Conservation (phyloP, 2,329 filamentous ascomycete genomes). For the Penicillium sp. region DNA sequence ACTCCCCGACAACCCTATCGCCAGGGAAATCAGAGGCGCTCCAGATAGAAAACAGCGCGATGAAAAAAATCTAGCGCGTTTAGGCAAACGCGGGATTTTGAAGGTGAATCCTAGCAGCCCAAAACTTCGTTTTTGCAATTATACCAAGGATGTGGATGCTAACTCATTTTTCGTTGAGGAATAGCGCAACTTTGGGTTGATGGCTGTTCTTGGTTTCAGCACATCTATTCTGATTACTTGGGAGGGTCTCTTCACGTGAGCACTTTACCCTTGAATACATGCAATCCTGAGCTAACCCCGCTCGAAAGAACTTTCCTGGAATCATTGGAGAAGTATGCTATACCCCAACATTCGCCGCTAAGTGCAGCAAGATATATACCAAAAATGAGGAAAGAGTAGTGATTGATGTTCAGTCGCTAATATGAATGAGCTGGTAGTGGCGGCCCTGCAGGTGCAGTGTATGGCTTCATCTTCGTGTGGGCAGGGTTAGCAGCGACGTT, state of each 20-base stretch:
- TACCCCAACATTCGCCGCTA: not conserved
- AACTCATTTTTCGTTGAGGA: not conserved
- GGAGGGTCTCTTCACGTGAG: conserved; percentile 6
- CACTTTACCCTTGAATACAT: not conserved
- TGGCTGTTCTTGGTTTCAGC: conserved; percentile 11
- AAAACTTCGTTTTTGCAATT: not conserved
- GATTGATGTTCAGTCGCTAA: not conserved
- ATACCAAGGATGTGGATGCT: not conserved
- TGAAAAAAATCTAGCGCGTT: conserved; percentile 44
- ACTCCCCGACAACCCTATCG: not conserved
- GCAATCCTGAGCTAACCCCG: not conserved
- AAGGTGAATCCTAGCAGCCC: conserved; percentile 24
- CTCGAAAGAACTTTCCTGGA: conserved; percentile 5
- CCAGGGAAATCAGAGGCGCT: conserved; percentile 5
- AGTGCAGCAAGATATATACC: not conserved
- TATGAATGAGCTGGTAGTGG: not conserved
- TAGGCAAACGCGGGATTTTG: conserved; percentile 51
- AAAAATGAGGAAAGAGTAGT: not conserved
- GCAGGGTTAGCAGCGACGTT: conserved; percentile 7
- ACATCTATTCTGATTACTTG: conserved; percentile 10
- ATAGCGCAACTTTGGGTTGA: conserved; percentile 10
- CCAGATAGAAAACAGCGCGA: conserved; percentile 27
- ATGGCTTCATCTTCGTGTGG: conserved; percentile 11
- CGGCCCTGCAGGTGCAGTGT: conserved; percentile 8
- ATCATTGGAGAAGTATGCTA: conserved; percentile 5